Evolutionary conservation across 768 basidiomycete species (phyloP).

Genomic region (Lentinula sp.): DNA sequence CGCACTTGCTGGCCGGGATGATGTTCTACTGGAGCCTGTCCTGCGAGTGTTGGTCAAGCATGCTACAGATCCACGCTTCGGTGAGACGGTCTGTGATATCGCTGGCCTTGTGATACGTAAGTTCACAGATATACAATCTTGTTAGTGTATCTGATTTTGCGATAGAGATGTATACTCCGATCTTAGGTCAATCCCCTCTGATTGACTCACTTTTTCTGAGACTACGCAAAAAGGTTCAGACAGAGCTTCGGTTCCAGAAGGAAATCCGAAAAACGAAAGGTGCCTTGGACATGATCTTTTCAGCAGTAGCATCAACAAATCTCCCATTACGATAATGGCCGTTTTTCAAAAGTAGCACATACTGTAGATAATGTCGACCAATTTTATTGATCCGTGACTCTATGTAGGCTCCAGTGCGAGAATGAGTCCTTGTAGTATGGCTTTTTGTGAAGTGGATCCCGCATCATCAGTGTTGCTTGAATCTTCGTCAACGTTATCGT

Average conservation of each 20-base stretch:
- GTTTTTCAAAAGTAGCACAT: neutral
- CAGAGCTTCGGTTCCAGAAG: conserved; percentile 84
- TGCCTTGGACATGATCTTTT: conserved; percentile 86
- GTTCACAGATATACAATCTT: conserved; percentile 17
- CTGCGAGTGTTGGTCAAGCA: conserved; percentile 83
- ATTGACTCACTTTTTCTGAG: conserved; percentile 84
- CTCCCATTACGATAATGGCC: neutral
- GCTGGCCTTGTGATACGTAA: conserved; percentile 77
- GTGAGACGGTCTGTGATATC: conserved; percentile 81
- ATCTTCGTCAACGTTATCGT: conserved; percentile 65
- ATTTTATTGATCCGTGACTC: conserved; percentile 2
- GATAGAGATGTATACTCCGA: conserved; percentile 85
- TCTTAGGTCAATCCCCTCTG: conserved; percentile 90
- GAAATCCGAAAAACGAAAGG: conserved; percentile 81
- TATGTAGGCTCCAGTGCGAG: conserved; percentile 39
- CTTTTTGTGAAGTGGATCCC: conserved; percentile 50
- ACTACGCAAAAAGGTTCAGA: conserved; percentile 75
- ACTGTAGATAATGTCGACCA: neutral
- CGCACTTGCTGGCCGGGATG: conserved; percentile 87
- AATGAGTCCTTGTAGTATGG: conserved; percentile 66
- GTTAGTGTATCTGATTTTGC: conserved; percentile 6
- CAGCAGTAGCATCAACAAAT: conserved; percentile 32
- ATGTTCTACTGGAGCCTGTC: conserved; percentile 87
- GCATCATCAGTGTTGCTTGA: conserved; percentile 18
- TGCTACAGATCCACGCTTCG: conserved; percentile 86